Percentiles rank a stretch among this genome's conserved stretches.
phyloP scores from a whole-genome alignment of 768 basidiomycete species.

The Leccinum fibrillosum region DNA sequence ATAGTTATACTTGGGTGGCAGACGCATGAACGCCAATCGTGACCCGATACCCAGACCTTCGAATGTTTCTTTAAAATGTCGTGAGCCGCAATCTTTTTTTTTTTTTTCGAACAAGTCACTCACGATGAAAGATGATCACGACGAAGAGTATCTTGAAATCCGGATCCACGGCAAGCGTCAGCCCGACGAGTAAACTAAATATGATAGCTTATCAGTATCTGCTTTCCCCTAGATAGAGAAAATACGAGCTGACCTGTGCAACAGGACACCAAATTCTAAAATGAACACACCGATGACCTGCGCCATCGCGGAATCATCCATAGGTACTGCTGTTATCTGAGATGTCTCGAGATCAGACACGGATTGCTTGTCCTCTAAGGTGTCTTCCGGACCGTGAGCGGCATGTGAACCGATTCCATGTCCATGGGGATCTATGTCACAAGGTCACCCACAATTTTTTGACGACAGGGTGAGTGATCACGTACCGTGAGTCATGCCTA shows the following conservation, averaged over 20 bases:
- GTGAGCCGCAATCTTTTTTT: slow-evolving; percentile 1
- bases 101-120: slow-evolving; percentile 30
- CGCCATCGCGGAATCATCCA: slow-evolving; percentile 48
- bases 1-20: slow-evolving; percentile 52
- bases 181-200: slow-evolving; percentile 73
- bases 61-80: slow-evolving; percentile 64
- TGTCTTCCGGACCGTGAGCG: slow-evolving; percentile 67
- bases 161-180: slow-evolving; percentile 87
- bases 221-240: neutral
- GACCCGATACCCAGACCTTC: slow-evolving; percentile 94
- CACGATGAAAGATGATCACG: slow-evolving; percentile 90
- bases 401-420: slow-evolving; percentile 58
- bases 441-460: neutral
- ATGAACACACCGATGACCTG: slow-evolving; percentile 88
- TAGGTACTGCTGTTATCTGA: slow-evolving; percentile 2
- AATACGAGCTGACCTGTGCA: slow-evolving; percentile 58
- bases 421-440: slow-evolving; percentile 63
- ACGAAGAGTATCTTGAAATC: slow-evolving; percentile 84
- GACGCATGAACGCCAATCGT: slow-evolving; percentile 72
- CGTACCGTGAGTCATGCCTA: slow-evolving; percentile 65
- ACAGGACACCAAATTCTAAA: slow-evolving; percentile 88
- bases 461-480: neutral
- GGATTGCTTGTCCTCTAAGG: slow-evolving; percentile 6
- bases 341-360: slow-evolving; percentile 29
- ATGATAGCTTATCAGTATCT: neutral